Conservation (phyloP, 1,284 basidiomycete species). For the Trichosporon sp. region DNA sequence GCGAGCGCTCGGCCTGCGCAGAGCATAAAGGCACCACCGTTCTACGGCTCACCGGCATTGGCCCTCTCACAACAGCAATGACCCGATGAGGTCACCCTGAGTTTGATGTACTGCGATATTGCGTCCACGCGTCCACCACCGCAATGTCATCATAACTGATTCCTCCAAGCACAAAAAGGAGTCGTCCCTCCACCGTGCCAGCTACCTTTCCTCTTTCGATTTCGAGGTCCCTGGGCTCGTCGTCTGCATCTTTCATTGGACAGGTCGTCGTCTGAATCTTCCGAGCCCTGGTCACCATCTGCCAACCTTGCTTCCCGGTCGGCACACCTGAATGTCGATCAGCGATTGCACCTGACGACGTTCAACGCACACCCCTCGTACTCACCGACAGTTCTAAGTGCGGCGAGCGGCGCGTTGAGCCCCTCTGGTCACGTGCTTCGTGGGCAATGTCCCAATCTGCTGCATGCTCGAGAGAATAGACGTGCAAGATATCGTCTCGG, state of each 20-base stretch:
- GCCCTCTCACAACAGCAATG: neutral
- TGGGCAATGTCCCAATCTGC: too few relatives aligned
- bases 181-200: neutral
- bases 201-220: neutral
- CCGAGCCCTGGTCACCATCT: neutral
- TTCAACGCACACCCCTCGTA: neutral
- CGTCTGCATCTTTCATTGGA: neutral
- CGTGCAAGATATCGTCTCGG: too few relatives aligned
- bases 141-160: conserved; percentile 3
- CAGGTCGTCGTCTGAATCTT: neutral
- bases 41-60: neutral
- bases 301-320: conserved; percentile 1
- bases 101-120: neutral
- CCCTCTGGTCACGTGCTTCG: too few relatives aligned
- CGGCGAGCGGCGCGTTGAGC: too few relatives aligned
- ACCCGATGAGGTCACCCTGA: conserved; percentile 5
- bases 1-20: neutral
- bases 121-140: neutral
- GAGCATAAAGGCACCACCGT: neutral
- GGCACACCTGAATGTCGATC: conserved; percentile 14
- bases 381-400: too few relatives aligned
- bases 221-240: neutral
- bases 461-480: too few relatives aligned
- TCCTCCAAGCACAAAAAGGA: neutral
- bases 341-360: neutral